Conservation (phyloP, 208 protist genomes). For the Acanthamoeba polyphaga region DNA sequence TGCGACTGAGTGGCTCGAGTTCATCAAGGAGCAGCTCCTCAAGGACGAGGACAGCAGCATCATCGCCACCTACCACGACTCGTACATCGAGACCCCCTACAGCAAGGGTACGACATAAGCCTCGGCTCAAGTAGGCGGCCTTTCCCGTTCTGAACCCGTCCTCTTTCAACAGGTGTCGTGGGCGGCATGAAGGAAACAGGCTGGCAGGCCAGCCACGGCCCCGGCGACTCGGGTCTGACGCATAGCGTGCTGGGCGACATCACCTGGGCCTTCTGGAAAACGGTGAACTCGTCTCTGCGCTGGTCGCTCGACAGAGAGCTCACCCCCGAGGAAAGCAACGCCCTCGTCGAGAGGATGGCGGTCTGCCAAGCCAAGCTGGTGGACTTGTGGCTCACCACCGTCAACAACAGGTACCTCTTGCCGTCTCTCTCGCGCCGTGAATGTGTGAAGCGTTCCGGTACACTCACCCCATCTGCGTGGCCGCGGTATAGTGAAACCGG, state of each 20-base stretch:
- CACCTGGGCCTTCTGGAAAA: conserved; percentile 73
- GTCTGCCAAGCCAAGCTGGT: conserved; percentile 18
- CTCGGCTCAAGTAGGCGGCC: background rate
- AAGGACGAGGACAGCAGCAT: background rate
- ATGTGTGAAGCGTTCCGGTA: too few relatives aligned
- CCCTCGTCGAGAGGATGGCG: conserved; percentile 40
- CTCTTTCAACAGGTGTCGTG: background rate
- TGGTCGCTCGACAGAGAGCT: conserved; percentile 64
- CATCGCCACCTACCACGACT: conserved; percentile 3
- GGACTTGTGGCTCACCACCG: conserved; percentile 49
- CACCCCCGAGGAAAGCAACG: conserved; percentile 28
- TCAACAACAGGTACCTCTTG: conserved; percentile 56
- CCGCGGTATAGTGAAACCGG: conserved; percentile 10
- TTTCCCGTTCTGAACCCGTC: background rate
- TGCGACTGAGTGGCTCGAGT: conserved; percentile 24
- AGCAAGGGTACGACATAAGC: background rate
- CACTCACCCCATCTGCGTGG: background rate
- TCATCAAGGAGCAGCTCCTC: background rate
- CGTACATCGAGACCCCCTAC: conserved; percentile 19
- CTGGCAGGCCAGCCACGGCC: conserved; percentile 71
- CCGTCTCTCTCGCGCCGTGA: too few relatives aligned
- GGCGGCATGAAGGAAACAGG: conserved; percentile 70
- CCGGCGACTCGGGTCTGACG: conserved; percentile 38
- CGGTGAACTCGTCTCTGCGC: conserved; percentile 40
- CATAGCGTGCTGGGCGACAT: conserved; percentile 59